Evolutionary conservation across 495 filamentous ascomycete genomes (phyloP), one percentile per base, ranked within the genome.

Genomic region (Hyaloscypha bicolor): DNA sequence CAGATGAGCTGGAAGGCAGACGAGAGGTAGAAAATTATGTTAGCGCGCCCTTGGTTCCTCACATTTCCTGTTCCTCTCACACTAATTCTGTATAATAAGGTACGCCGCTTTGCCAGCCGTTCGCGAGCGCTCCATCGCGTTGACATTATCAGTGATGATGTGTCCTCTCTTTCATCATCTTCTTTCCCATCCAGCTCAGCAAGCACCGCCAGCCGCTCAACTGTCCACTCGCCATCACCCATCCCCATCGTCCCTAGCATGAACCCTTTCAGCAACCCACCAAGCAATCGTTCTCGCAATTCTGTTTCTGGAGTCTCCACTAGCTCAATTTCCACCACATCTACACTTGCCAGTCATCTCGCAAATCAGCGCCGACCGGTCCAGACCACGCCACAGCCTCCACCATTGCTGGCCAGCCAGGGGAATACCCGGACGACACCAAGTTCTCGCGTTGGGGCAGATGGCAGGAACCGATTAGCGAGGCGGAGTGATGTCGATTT

Each of bases 1-100:
- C 69, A 31, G 66, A 71, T 52, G 51, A 32, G 6, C 19, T 22
- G 29, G 51, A 55, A 52, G 69, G 61, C 16, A 48, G 39, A 2
- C 52, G 32, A 14, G 65, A 71, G 56, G 45, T 71, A 4, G 1
- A 45, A 48, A 55, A 66, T 9, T 67, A 69, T 63, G 66, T 68
- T 2, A 42, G 66, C 35, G 21, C 35, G 12, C 51, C 31, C 48
- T 57, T 21, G 6, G 25, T 35, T n/a, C 64, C 48, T 22, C 4
- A 9, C 19, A 30, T n/a, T n/a, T 55, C 39, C 57, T 66, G 19
- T 25, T 32, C 55, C 6, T 67, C 51, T 14, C 22, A 32, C 29
- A n/a, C n/a, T 67, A 21, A 45, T 6, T 8, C 21, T 29, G n/a
- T 9, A 11, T 2, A 35, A 57, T 12, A 55, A 67, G 65, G 60